Percentiles rank a stretch among this genome's conserved stretches.
phyloP scores from a whole-genome alignment of 306 rosid genomes.

The Cucurbita pepo region DNA sequence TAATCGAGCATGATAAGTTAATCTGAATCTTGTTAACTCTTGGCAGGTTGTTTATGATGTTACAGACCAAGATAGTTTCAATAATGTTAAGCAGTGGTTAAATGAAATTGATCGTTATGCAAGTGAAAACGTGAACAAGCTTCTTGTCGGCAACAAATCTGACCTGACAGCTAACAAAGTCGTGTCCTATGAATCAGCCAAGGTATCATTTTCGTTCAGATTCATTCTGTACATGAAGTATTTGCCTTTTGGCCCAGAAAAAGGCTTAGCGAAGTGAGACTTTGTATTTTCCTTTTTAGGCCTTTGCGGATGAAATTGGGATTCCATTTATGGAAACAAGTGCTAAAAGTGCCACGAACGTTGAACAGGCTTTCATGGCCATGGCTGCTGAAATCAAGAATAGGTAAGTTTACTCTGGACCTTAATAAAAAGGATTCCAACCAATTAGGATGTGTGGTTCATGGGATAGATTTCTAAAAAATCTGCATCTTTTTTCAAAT shows the following conservation, averaged over 20 bases:
- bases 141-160: slow-evolving; percentile 56
- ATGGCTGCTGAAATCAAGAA: slow-evolving; percentile 69
- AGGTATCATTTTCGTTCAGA: slow-evolving; percentile 26
- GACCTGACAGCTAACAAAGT: slow-evolving; percentile 65
- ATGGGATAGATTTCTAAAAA: neutral
- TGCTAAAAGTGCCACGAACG: slow-evolving; percentile 57
- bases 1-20: neutral
- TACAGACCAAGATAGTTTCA: slow-evolving; percentile 74
- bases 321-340: slow-evolving; percentile 78
- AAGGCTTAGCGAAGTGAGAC: slow-evolving; percentile 4
- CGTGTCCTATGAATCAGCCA: slow-evolving; percentile 51
- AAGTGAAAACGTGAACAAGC: slow-evolving; percentile 69
- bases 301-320: slow-evolving; percentile 75
- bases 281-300: slow-evolving; percentile 21
- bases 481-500: neutral
- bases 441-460: neutral
- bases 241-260: neutral
- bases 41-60: slow-evolving; percentile 68
- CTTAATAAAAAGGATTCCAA: neutral
- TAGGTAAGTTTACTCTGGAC: slow-evolving; percentile 20
- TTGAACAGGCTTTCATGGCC: slow-evolving; percentile 80
- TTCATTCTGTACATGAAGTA: neutral
- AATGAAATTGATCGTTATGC: slow-evolving; percentile 76
- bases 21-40: slow-evolving; percentile 5
- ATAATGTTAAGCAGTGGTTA: slow-evolving; percentile 70